phyloP scores from a whole-genome alignment of 23 red algal genomes.

The Rhodosorus marinus region DNA sequence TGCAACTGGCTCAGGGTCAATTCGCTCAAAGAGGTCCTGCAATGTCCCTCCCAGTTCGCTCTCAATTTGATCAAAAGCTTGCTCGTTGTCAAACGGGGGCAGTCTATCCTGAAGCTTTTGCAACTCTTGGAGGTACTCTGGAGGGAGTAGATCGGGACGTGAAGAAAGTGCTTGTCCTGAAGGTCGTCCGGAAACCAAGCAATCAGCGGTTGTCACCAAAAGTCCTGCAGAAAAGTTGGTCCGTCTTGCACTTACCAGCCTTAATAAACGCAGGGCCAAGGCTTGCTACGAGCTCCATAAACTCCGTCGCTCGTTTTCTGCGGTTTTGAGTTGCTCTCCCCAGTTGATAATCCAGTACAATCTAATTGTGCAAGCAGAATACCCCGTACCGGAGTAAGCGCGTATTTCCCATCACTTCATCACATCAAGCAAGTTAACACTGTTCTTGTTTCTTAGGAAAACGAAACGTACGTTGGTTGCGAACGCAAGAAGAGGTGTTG shows the following conservation, averaged over 20 bases:
- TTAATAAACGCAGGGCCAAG: constrained; percentile 99
- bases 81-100: constrained; percentile 77
- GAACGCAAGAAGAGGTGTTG: no score
- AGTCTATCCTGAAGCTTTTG: constrained; percentile 96
- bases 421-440: no score
- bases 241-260: no score
- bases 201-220: no score
- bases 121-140: constrained; percentile 89
- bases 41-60: constrained; percentile 53
- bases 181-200: no score
- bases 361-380: no score
- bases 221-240: no score
- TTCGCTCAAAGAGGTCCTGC: constrained; percentile 60
- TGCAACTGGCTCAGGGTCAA: constrained; percentile 89
- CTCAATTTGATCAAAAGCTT: constrained; percentile 76
- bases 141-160: constrained; percentile 84
- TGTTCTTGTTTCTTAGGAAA: no score
- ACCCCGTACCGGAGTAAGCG: no score
- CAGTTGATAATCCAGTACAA: constrained; percentile 59
- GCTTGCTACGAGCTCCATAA: constrained; percentile 63
- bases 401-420: no score
- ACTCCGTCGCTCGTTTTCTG: constrained; percentile 47
- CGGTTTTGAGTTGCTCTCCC: constrained; percentile 52
- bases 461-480: no score
- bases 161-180: constrained; percentile 91